Evolutionary conservation across 306 rosid species (phyloP), one percentile per base, ranked within the genome.

Genomic region (Acacia confusa): DNA sequence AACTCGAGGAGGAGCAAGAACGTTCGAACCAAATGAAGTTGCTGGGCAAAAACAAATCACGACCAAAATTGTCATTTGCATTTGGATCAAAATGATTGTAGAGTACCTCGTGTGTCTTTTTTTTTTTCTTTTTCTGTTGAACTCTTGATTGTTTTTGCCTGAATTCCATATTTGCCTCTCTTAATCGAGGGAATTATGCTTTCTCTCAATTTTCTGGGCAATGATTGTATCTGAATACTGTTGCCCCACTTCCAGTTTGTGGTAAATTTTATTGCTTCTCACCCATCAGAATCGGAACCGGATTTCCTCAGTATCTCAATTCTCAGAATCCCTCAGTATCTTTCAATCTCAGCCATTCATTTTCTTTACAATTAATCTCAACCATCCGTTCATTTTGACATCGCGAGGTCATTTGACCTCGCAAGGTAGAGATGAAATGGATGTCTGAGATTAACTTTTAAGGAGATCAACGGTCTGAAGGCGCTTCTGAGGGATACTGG

Each of bases 11-110:
- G 87, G 99, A 93, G 32, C 94, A 96, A 88, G 94, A 91, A 65
- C 90, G 94, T 53, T 6, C 44, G 52, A 96, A 93, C 87, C 99
- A 96, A 86, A 91, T 91, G 78, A 96, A 94, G 86, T 84, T 96
- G 68, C 83, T 96, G 91, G 99, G 99, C 61, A 94, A 94, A 85
- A 94, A 96, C 95, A 96, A 93, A 74, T 84, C 98, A 30, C 90
- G 98, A 32, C 99, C 99, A 27, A 96, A 96, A 75, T 78, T 96
- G 84, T 96, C 99, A n/a, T 94, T 96, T 86, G 98, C 97, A 72
- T 64, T 96, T 24, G 98, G 99, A 79, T 92, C 99, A 14, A 96
- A 96, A 84, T 96, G 85, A 91, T 40, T 44, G 27, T 34, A 48
- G 58, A 40, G 69, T 50, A 65, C 32, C 40, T 32, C 16, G 7